These are phyloP conservation scores for Penicillium sp. DNA, from an alignment of 2,329 filamentous ascomycete species.

Conservation along the genomic window DNA sequence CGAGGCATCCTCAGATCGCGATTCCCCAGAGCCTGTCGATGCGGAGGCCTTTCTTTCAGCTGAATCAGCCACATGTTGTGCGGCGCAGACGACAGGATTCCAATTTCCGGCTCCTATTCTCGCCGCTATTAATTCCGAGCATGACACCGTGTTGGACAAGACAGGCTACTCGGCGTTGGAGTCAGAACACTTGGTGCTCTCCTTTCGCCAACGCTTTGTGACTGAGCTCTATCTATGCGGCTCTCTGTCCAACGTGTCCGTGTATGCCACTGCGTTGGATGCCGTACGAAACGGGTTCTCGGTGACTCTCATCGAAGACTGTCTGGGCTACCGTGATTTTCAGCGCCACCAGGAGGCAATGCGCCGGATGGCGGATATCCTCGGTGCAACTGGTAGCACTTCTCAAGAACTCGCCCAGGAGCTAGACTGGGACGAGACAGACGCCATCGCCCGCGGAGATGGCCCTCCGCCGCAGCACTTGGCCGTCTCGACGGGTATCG, in stretches of 20 bases:
- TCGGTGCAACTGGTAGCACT: slow-evolving; percentile 63
- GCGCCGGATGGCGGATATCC: slow-evolving; percentile 64
- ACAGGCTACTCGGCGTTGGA: slow-evolving; percentile 84
- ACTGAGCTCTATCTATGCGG: slow-evolving; percentile 89
- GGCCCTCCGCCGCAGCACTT: slow-evolving; percentile 14
- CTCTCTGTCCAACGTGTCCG: slow-evolving; percentile 76
- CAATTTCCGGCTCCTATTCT: slow-evolving; percentile 49
- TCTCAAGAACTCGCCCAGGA: slow-evolving; percentile 56
- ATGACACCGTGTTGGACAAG: slow-evolving; percentile 59
- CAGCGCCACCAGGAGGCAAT: slow-evolving; percentile 66
- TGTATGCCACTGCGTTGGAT: slow-evolving; percentile 87
- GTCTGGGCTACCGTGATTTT: slow-evolving; percentile 71
- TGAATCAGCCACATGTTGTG: slow-evolving; percentile 36
- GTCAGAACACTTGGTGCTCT: slow-evolving; percentile 64
- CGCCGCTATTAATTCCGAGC: slow-evolving; percentile 46
- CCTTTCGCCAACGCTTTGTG: slow-evolving; percentile 77
- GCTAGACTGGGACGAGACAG: slow-evolving; percentile 40
- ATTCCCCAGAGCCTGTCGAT: slow-evolving; percentile 28
- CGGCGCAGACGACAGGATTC: slow-evolving; percentile 40
- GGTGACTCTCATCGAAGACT: slow-evolving; percentile 85
- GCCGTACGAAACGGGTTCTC: slow-evolving; percentile 80
- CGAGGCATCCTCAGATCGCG: slow-evolving; percentile 18
- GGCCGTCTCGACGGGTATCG: slow-evolving; percentile 29
- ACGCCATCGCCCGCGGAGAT: slow-evolving; percentile 31
- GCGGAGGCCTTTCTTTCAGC: slow-evolving; percentile 42